These are phyloP conservation scores for Haematococcus sp. DNA, from an alignment of 139 green algal genomes.

Conservation along the genomic window DNA sequence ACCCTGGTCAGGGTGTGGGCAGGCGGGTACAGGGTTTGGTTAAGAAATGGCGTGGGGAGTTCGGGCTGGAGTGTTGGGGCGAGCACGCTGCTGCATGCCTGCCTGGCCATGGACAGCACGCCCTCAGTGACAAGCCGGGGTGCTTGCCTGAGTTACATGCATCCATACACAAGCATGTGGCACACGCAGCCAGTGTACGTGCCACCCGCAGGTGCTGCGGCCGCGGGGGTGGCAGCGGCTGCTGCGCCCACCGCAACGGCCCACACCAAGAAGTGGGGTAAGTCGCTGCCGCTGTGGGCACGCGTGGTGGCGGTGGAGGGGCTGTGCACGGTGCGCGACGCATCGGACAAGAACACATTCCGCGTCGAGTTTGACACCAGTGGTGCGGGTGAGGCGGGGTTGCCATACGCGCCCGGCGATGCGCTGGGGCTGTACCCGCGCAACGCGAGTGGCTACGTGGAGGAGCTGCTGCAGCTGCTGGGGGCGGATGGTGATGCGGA, in stretches of 20 bases:
- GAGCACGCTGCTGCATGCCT: too few species aligned
- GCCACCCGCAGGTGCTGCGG: too few species aligned
- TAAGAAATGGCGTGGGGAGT: too few species aligned
- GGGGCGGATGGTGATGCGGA: conserved; percentile 21
- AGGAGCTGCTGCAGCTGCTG: conserved; percentile 62
- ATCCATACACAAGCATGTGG: too few species aligned
- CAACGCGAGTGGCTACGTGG: conserved; percentile 67
- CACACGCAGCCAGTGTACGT: too few species aligned
- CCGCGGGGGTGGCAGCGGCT: too few species aligned
- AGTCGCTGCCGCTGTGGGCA: conserved; percentile 61
- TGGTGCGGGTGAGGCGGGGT: conserved; percentile 57
- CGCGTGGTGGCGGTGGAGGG: conserved; percentile 59
- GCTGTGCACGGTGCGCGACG: conserved; percentile 56
- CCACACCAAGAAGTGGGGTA: conserved; percentile 53
- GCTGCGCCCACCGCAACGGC: background rate
- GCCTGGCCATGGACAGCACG: too few species aligned
- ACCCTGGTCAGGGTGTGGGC: too few species aligned
- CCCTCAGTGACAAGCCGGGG: too few species aligned
- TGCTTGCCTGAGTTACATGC: too few species aligned
- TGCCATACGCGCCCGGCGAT: conserved; percentile 80
- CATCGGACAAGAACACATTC: conserved; percentile 80
- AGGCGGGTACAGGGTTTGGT: too few species aligned
- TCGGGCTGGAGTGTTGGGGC: too few species aligned
- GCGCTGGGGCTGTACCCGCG: conserved; percentile 79
- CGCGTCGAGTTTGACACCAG: conserved; percentile 70